Conservation (phyloP, 2,329 filamentous ascomycete genomes). For the Colletotrichum euphorbiae region DNA sequence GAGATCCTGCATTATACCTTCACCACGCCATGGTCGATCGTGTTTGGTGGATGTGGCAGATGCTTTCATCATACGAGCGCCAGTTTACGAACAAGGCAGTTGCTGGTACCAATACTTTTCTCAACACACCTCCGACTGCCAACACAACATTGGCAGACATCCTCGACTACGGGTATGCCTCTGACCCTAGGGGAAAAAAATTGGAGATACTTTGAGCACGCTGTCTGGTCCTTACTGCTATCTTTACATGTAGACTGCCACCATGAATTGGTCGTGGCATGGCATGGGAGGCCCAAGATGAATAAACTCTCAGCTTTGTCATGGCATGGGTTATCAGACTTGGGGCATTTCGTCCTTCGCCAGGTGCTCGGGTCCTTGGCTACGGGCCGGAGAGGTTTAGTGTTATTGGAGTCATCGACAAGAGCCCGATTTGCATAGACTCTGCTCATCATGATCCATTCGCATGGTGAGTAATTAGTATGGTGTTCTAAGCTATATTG, state of each 20-base stretch:
- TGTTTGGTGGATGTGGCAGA: conserved; percentile 42
- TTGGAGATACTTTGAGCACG: conserved; percentile 45
- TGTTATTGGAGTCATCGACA: too few relatives aligned
- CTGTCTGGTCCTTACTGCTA: conserved; percentile 45
- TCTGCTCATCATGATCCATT: too few relatives aligned
- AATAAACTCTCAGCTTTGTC: too few relatives aligned
- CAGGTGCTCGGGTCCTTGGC: too few relatives aligned
- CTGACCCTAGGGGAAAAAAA: conserved; percentile 36
- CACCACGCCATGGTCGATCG: conserved; percentile 44
- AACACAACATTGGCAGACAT: conserved; percentile 43
- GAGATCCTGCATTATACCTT: conserved; percentile 50
- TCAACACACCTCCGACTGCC: conserved; percentile 42
- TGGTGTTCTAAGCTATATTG: too few relatives aligned
- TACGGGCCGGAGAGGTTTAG: too few relatives aligned
- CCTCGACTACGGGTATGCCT: conserved; percentile 43
- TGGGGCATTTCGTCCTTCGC: too few relatives aligned
- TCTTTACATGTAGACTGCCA: conserved; percentile 36
- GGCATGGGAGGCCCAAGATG: too few relatives aligned
- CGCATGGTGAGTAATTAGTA: too few relatives aligned
- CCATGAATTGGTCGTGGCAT: background rate
- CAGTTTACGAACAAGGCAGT: conserved; percentile 40
- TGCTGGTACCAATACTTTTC: conserved; percentile 42
- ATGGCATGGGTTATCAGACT: too few relatives aligned
- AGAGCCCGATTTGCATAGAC: too few relatives aligned
- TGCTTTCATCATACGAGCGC: conserved; percentile 44